Evolutionary conservation across 2,329 filamentous ascomycete species (phyloP), one percentile per base, ranked within the genome.

Genomic region (Pseudocercospora pini-densiflorae): DNA sequence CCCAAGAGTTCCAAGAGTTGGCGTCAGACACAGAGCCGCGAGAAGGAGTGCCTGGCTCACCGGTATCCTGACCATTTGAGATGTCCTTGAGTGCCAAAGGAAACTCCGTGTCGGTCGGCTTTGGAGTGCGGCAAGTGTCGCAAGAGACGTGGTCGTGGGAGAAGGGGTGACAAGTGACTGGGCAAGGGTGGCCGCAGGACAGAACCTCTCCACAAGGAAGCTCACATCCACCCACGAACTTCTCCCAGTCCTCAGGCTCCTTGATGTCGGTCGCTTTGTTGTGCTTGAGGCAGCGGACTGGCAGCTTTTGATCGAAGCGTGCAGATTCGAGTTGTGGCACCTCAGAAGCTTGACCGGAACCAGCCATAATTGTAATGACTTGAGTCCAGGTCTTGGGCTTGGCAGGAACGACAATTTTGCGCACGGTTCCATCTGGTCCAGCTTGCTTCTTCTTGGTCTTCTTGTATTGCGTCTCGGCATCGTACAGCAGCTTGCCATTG

Each of bases 401-500:
- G 12, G 40, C 59, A 21, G 29, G 23, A 21, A 57, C 40, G 61
- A 49, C 49, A 6, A 57, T 29, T 49, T 49, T 58, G 27, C 23
- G 33, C 12, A 54, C 23, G 27, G 24, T 31, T 24, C 27, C 53
- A 12, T 45, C 61, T 23, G 59, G 43, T 16, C n/a, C 21, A 33
- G 49, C 21, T 36, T 62, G 62, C 59, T 72, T 69, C 29, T 59
- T 61, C 71, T 73, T 74, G 2, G 40, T 68, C 29, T 65, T 69
- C 24, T 68, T 62, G 47, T 67, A 64, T 47, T 61, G 66, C 6
- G 47, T 63, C 54, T 71, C 66, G 29, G 65, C 45, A 9, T 67
- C 51, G 63, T 67, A 71, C 8, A 87, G 71, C 6, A 87, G 86
- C 8, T 84, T 72, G 12, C 86, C 86, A 72, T 97, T 92, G 1